Evolutionary conservation across 2,329 filamentous ascomycete genomes (phyloP), one percentile per base, ranked within the genome.

Genomic region (Venturia nashicola): DNA sequence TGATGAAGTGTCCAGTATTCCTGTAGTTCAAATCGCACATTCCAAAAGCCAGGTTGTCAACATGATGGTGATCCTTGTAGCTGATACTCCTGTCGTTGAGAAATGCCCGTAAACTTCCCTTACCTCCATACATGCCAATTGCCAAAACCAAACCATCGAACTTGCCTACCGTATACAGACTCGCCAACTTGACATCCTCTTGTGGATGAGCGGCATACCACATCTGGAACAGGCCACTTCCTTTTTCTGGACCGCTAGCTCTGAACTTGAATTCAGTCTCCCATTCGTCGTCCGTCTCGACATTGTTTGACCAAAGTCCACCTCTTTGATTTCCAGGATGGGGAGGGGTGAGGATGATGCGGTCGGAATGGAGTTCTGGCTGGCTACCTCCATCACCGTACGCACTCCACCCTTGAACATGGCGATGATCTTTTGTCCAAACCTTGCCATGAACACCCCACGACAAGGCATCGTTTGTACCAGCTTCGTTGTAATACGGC

Each of bases 91-190:
- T 93, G 74, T 97, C 94, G 77, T 97, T 99, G 68, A 99, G 78
- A 79, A 97, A 99, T 20, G 89, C 94, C 65, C 94, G 84, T 67
- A 99, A 81, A 76, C 88, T 91, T 68, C 94, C 94, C 61, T 86
- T 86, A 68, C 90, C 88, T 63, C 89, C 88, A 71, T 94, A 88
- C 67, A 89, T 86, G 76, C 97, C 93, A 63, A 99, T 76, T 32
- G 94, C 87, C 65, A 99, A 78, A 40, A 86, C 91, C 68, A 95
- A 87, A n/a, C 94, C 94, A 70, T 97, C 93, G 70, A 96, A 99
- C 69, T 84, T 85, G 63, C 85, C 85, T 11, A 88, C 87, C 0
- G 89, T 94, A 77, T 97, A 96, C 69, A 96, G 85, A 75, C 90
- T 95, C 67, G 84, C 83, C 64, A 96, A 79, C 39, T 80, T 79